Evolutionary conservation across 2,329 filamentous ascomycete genomes (phyloP), one percentile per base, ranked within the genome.

Genomic region (Penicillium polonicum): DNA sequence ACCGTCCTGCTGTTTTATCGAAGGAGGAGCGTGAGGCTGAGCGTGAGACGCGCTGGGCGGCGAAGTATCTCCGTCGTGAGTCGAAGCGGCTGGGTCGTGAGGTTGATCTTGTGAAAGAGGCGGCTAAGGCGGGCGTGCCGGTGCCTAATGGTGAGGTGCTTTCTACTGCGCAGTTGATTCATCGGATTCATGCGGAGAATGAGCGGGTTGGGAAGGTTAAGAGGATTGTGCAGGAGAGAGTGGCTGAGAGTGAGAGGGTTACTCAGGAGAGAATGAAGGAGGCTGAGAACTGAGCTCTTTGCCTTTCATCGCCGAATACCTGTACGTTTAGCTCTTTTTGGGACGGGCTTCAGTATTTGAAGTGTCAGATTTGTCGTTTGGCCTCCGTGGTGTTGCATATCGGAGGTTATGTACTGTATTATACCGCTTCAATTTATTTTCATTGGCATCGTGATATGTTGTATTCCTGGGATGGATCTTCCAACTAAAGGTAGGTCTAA

Each of bases 1-100:
- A 74, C 10, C 68, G 76, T 23, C 75, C 75, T 45, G 48, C 71
- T 36, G 70, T 78, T 7, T 48, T 74, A 67, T 71, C 68, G 19
- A 61, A 68, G 21, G 68, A 69, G 57, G 73, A 77, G 61, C 69
- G 74, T 17, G 68, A 76, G 57, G 66, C 61, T 27, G 60, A 68
- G 64, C 64, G 70, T 8, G 66, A 66, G 43, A 52, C 57, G 13
- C 72, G 73, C 60, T 69, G 70, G 62, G 64, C 66, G 44, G 67
- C 59, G 8, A 75, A 77, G 61, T 67, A 68, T 52, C 54, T 70
- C 55, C 66, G 70, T 41, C 65, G 69, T 48, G 70, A 74, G 53
- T 63, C 60, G 27, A 68, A 62, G 56, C 61, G 65, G 23, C 51
- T 60, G n/a, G 65, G 66, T 17, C 44, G 56, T 57, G 60, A 57